A percentile compares a stretch with the other conserved stretches of the same genome.
Evolutionary conservation across 1,139 yeast genomes (phyloP).

Genomic region (Protomyces pachydermus): DNA sequence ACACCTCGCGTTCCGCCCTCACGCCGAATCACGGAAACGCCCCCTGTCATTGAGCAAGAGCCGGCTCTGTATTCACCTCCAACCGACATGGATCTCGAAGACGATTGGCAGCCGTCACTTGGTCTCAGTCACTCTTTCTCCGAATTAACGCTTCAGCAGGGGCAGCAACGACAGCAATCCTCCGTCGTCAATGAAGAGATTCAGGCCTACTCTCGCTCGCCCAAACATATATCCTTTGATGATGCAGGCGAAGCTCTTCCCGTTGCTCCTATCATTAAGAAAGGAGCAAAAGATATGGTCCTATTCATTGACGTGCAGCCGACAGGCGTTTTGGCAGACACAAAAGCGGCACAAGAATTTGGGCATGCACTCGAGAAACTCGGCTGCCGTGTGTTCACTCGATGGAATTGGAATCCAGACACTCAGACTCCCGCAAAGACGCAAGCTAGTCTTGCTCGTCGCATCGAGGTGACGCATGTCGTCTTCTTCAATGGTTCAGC

Average conservation of each 20-base stretch:
- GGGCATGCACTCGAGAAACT: neutral
- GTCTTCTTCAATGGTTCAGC: slow-evolving; percentile 18
- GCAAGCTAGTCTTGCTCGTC: neutral
- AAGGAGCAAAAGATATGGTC: neutral
- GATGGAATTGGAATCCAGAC: slow-evolving; percentile 27
- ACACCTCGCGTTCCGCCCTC: neutral
- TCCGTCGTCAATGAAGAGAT: neutral
- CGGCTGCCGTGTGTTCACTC: neutral
- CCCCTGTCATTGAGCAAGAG: neutral
- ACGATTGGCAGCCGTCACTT: neutral
- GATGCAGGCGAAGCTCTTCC: neutral
- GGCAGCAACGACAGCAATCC: neutral
- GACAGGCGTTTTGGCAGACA: neutral
- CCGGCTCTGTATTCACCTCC: neutral
- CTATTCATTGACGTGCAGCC: neutral
- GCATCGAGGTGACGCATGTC: slow-evolving; percentile 18
- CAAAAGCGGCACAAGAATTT: neutral
- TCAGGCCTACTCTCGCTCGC: neutral
- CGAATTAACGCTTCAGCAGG: neutral
- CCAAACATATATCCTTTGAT: neutral
- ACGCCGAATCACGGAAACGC: neutral
- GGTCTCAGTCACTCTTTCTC: neutral
- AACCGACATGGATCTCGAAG: neutral
- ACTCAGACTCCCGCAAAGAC: slow-evolving; percentile 12
- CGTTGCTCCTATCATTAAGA: neutral